Conservation (phyloP, 2,329 filamentous ascomycete genomes). For the Trichoderma sp. region DNA sequence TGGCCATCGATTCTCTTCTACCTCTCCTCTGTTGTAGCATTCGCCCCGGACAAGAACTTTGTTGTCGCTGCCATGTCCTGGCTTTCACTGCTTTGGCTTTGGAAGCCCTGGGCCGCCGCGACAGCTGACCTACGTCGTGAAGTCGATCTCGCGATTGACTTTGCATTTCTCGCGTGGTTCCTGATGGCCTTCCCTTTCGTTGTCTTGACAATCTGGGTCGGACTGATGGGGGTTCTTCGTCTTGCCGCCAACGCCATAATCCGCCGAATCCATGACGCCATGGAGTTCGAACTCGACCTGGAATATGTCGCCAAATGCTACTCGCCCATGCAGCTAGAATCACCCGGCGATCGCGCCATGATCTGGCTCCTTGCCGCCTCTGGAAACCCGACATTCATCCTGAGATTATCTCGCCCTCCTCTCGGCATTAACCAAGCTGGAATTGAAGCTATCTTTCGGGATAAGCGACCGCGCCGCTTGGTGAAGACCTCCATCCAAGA, state of each 20-base stretch:
- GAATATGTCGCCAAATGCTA: slow-evolving; percentile 20
- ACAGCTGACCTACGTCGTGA: slow-evolving; percentile 14
- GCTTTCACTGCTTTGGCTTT: slow-evolving; percentile 9
- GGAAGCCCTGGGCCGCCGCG: slow-evolving; percentile 10
- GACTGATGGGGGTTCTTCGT: slow-evolving; percentile 5
- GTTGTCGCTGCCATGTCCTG: slow-evolving; percentile 13
- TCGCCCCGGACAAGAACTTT: slow-evolving; percentile 2
- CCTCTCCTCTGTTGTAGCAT: slow-evolving; percentile 10
- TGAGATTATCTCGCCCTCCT: not conserved
- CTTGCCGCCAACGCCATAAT: slow-evolving; percentile 1
- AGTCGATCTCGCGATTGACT: slow-evolving; percentile 12
- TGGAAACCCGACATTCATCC: not conserved
- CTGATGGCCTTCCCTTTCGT: slow-evolving; percentile 13
- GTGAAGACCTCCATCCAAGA: not conserved
- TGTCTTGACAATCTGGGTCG: slow-evolving; percentile 8
- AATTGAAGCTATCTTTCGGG: not conserved
- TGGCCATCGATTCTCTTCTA: slow-evolving; percentile 12
- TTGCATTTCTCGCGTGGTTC: slow-evolving; percentile 16
- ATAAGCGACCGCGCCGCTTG: not conserved
- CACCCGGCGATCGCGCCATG: not conserved
- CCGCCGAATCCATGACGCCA: slow-evolving; percentile 7
- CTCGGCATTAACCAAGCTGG: not conserved
- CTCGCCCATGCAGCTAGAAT: slow-evolving; percentile 11
- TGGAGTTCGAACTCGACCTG: slow-evolving; percentile 16
- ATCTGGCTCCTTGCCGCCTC: not conserved